Evolutionary conservation across 306 rosid genomes (phyloP), one percentile per base, ranked within the genome.

Genomic region (Fragaria vesca): DNA sequence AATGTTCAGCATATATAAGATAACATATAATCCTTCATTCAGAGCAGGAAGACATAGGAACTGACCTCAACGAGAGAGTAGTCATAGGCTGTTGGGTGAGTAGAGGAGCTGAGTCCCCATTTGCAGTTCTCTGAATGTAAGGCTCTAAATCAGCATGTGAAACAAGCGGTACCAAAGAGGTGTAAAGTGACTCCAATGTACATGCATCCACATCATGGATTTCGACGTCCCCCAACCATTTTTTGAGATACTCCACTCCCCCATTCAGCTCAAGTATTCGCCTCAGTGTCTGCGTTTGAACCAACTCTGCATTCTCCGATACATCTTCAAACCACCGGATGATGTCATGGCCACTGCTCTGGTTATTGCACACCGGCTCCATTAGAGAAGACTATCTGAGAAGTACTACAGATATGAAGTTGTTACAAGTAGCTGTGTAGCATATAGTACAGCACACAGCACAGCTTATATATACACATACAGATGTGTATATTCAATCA

Each of bases 61-160:
- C 20, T 13, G 30, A 91, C 98, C 98, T 93, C 40, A 93, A 71
- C 78, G 98, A 93, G 81, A 93, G 93, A 83, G 93, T 91, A 43
- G 87, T 81, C 11, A 95, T 87, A 70, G 91, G 96, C 66, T 88
- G 91, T 75, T 85, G 97, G 77, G 96, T 89, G 79, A 95, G 97
- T 15, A 86, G 15, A 69, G 97, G 87, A 75, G 54, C 4, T 0
- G 87, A 77, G 62, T 91, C 97, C 38, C 97, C 97, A 75, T 95
- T 91, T 34, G 93, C 97, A 78, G 91, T 91, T 82, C 91, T 81
- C 34, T 86, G 92, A n/a, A 95, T 87, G 68, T 68, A 87, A 28
- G 98, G 97, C 69, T 95, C 97, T 30, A 92, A 89, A 80, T 92
- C 93, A 55, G 84, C 84, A 87, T 92, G 97, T 0, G 97, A 86